A percentile compares a stretch with the other conserved stretches of the same genome.
Conservation (phyloP, 495 filamentous ascomycete species). For the Penicillium robsamsonii region DNA sequence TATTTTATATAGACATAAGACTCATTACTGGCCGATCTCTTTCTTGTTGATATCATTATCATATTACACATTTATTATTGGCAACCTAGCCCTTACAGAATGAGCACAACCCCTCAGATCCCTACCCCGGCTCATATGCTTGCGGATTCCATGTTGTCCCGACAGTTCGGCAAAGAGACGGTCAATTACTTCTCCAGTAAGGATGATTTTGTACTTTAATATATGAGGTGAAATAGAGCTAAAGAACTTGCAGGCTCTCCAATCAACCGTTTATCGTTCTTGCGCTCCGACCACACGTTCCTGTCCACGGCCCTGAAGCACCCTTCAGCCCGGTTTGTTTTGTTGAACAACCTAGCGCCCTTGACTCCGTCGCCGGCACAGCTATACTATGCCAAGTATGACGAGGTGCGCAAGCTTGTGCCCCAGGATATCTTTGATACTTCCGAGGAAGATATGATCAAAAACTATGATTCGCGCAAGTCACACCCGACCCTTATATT, state of each 20-base stretch:
- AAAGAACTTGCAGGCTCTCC: conserved; percentile 56
- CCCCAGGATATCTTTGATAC: conserved; percentile 67
- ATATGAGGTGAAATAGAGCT: conserved; percentile 8
- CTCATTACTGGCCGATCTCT: background rate
- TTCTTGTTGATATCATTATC: background rate
- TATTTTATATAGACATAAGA: background rate
- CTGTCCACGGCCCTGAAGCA: conserved; percentile 73
- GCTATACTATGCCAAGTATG: conserved; percentile 61
- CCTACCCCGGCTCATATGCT: conserved; percentile 60
- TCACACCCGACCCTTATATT: conserved; percentile 74
- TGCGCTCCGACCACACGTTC: conserved; percentile 76
- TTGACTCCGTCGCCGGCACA: conserved; percentile 56
- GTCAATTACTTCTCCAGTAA: conserved; percentile 92
- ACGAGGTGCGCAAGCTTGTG: conserved; percentile 66
- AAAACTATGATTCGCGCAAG: conserved; percentile 67
- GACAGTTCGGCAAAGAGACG: conserved; percentile 86
- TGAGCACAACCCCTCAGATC: conserved; percentile 36
- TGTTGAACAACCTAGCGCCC: conserved; percentile 77
- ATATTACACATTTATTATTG: background rate
- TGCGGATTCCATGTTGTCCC: conserved; percentile 78
- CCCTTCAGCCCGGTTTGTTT: conserved; percentile 66
- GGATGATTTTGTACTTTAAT: conserved; percentile 4
- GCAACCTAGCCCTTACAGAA: conserved; percentile 18
- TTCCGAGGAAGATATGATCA: conserved; percentile 70
- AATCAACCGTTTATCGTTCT: conserved; percentile 78